Evolutionary conservation across 2,329 filamentous ascomycete genomes (phyloP), one percentile per base, ranked within the genome.

Genomic region (Lizonia empirigonia): DNA sequence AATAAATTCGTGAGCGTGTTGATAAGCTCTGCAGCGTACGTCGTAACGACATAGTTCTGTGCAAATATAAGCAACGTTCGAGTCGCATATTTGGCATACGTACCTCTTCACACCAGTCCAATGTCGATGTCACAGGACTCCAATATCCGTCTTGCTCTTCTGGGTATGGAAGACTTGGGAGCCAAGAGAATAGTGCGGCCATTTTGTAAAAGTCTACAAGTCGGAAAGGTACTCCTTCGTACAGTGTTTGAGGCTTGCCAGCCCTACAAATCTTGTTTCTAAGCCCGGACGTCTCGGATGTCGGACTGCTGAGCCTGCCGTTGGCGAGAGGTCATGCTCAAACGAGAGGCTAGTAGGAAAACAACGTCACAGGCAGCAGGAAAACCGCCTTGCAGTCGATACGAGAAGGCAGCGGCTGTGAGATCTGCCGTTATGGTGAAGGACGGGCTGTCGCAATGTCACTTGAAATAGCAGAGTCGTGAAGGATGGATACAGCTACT

Each of bases 61-160:
- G 12, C 16, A 20, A 33, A 55, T 18, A 23, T 62, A 16, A 59
- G 56, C 35, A 53, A 13, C 5, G 7, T 24, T 19, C 19, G 23
- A 5, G 7, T 5, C 10, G 22, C 3, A 38, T 16, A 26, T 27
- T 30, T 18, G n/a, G 13, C 5, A 2, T 19, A 49, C 71, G 55
- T 70, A 86, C 86, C 80, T 91, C 89, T 79, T 91, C 89, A 68
- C 89, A 92, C 82, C 89, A 91, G 70, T 91, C 90, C 35, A 90
- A 66, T 0, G 87, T 90, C 7, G 85, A 85, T 1, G 87, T 90
- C 48, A 88, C 84, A 18, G 86, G 83, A 5, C 80, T 82, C 87
- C 87, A 91, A 68, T 83, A 85, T 16, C 86, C 86, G 29, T 78
- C 76, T 46, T 78, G 66, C 20, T 80, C 71, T 10, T 81, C 80